Evolutionary conservation across 768 basidiomycete genomes (phyloP), one percentile per base, ranked within the genome.

Genomic region (Rhizopogon vulgaris): DNA sequence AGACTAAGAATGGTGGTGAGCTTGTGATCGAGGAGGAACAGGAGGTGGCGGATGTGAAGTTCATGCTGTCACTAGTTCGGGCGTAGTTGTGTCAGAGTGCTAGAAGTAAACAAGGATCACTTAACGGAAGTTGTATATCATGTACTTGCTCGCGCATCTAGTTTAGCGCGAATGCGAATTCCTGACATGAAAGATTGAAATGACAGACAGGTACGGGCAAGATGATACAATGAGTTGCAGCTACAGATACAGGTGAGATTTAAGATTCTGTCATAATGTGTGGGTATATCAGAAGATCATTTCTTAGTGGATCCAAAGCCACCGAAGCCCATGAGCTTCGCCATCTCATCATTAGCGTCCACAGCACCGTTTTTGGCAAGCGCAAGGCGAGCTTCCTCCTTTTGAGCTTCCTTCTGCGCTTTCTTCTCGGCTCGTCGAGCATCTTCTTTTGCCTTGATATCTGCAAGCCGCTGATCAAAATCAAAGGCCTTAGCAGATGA

Each of bases 241-340:
- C 52, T 58, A 58, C 52, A 58, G 40, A 39, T 27, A 18, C 50
- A 30, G n/a, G 11, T 40, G 7, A 8, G 22, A 48, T 58, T 38
- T 48, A 15, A 48, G 41, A 43, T 32, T 54, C n/a, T n/a, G n/a
- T n/a, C n/a, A n/a, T n/a, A n/a, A n/a, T n/a, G 52, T 49, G 56
- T 50, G 69, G 65, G 61, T 48, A 56, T 52, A 56, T 52, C 24
- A 49, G 9, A 11, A 49, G 38, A 32, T 78, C 67, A 91, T 68
- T 86, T 90, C 71, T 92, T 93, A n/a, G 82, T 80, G 25, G 87
- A 74, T 38, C 90, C 91, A 63, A 96, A 96, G 1, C 91, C 90
- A 41, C 82, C 84, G 65, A 96, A 96, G 32, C 94, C 94, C 92
- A 95, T 94, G 72, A 90, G 77, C 27, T 73, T 71, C 52, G 85